Evolutionary conservation across 768 basidiomycete species (phyloP), one percentile per base, ranked within the genome.

Genomic region (Boletus rex-veris): DNA sequence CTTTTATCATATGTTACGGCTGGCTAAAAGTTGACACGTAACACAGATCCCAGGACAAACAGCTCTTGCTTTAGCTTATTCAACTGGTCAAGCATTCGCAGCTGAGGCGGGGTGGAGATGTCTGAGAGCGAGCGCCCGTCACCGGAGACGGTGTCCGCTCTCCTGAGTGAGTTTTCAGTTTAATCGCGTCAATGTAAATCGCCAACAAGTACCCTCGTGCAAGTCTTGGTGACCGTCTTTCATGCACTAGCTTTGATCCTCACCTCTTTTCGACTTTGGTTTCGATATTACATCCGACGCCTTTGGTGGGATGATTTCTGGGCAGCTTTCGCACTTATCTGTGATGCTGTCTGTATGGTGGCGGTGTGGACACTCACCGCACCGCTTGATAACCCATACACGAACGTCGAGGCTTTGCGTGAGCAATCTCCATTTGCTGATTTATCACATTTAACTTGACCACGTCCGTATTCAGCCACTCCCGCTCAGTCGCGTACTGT

Each of bases 231-330:
- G 33, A 60, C 65, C 15, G 31, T 65, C 39, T 45, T 71, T 11
- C 60, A 70, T 30, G 59, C 6, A 1, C 30, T 59, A 3, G 61
- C 57, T 18, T 10, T 69, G 4, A 44, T 50, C 21, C 41, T 63
- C 9, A 69, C 69, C 16, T 53, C 54, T 3, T 67, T 71, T 47
- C 60, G 64, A 42, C 61, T 71, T 18, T 69, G 55, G 55, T 65
- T 67, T 45, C 60, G 65, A 42, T 49, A 60, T 42, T 39, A 54
- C 24, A 57, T 60, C 21, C 53, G 54, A 45, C 59, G 59, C 11
- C 52, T 67, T n/a, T 63, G 67, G 69, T 71, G 58, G 63, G 67
- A 69, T 36, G 69, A 69, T 38, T 47, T 68, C 15, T 67, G 57
- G 57, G 69, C 65, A 7, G 48, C 56, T 26, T 39, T 64, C 16